Percentiles rank a stretch among this genome's conserved stretches.
These are phyloP conservation scores for Metschnikowia bowlesiae DNA, from an alignment of 805 yeast genomes.

Conservation along the genomic window DNA sequence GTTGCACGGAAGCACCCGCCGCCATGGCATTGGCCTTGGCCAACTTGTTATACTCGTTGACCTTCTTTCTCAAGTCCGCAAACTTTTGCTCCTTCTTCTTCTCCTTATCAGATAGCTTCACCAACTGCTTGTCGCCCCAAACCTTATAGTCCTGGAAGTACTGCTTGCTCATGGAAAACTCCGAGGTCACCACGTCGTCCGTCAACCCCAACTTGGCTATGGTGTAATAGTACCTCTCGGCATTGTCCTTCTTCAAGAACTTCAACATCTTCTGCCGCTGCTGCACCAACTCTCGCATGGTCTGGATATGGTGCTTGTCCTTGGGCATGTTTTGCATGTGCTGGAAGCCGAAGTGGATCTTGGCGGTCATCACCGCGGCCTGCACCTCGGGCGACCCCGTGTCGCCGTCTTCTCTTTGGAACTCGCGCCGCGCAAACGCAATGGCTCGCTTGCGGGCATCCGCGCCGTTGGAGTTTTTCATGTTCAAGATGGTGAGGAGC, in stretches of 20 bases:
- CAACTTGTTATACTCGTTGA: slow-evolving; percentile 33
- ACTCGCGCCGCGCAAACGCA: slow-evolving; percentile 68
- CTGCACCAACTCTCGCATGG: slow-evolving; percentile 79
- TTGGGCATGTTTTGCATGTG: slow-evolving; percentile 66
- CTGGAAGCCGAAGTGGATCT: slow-evolving; percentile 69
- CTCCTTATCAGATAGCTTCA: slow-evolving; percentile 42
- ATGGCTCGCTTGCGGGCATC: slow-evolving; percentile 59
- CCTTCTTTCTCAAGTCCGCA: slow-evolving; percentile 36
- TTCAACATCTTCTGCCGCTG: slow-evolving; percentile 78
- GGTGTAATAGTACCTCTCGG: slow-evolving; percentile 80
- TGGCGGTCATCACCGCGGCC: slow-evolving; percentile 84
- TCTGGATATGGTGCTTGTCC: slow-evolving; percentile 66
- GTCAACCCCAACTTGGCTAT: slow-evolving; percentile 83
- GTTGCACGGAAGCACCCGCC: too few species aligned
- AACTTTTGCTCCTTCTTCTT: slow-evolving; percentile 27
- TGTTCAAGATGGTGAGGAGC: slow-evolving; percentile 63
- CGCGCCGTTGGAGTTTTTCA: slow-evolving; percentile 61
- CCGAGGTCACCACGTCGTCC: slow-evolving; percentile 71
- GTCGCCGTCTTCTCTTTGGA: slow-evolving; percentile 80
- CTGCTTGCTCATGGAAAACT: slow-evolving; percentile 74
- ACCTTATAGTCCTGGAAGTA: slow-evolving; percentile 75
- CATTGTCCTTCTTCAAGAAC: slow-evolving; percentile 76
- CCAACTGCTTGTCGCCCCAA: slow-evolving; percentile 69
- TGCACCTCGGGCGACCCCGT: slow-evolving; percentile 95
- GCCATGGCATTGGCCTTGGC: slow-evolving; percentile 27